phyloP scores from a whole-genome alignment of 257 asterid genomes.

The Eucommia ulmoides region DNA sequence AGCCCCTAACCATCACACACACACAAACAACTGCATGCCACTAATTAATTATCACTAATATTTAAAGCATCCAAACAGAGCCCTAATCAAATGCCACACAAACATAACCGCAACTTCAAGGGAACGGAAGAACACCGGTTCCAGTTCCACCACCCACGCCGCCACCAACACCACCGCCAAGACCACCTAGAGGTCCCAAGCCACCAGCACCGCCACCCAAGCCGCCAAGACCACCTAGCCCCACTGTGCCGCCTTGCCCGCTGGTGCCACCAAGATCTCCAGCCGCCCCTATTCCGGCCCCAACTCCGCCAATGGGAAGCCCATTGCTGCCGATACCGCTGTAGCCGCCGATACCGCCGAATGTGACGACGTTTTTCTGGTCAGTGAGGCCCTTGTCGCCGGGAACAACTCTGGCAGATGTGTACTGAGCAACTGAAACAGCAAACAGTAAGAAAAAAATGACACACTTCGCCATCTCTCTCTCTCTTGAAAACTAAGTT shows the following conservation, averaged over 20 bases:
- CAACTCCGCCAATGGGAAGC: slow-evolving; percentile 31
- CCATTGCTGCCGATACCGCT: slow-evolving; percentile 30
- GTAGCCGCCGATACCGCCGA: slow-evolving; percentile 33
- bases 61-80: not conserved
- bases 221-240: slow-evolving; percentile 18
- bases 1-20: too few relatives aligned
- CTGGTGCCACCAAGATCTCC: slow-evolving; percentile 15
- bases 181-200: slow-evolving; percentile 14
- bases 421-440: slow-evolving; percentile 16
- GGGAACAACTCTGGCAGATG: slow-evolving; percentile 29
- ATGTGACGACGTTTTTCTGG: slow-evolving; percentile 23
- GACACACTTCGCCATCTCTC: slow-evolving; percentile 24
- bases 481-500: too few relatives aligned
- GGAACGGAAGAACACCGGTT: slow-evolving; percentile 13
- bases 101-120: slow-evolving; percentile 11
- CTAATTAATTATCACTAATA: too few relatives aligned
- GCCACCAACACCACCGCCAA: slow-evolving; percentile 12
- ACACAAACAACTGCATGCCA: not conserved
- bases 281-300: slow-evolving; percentile 18
- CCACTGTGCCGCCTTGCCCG: slow-evolving; percentile 22
- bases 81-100: not conserved
- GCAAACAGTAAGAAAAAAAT: slow-evolving; percentile 18
- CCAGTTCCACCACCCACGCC: too few relatives aligned
- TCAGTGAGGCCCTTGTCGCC: slow-evolving; percentile 16
- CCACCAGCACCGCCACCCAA: slow-evolving; percentile 16